Evolutionary conservation across 2,329 filamentous ascomycete species (phyloP).

Genomic region (Trichoderma afroharzianum): DNA sequence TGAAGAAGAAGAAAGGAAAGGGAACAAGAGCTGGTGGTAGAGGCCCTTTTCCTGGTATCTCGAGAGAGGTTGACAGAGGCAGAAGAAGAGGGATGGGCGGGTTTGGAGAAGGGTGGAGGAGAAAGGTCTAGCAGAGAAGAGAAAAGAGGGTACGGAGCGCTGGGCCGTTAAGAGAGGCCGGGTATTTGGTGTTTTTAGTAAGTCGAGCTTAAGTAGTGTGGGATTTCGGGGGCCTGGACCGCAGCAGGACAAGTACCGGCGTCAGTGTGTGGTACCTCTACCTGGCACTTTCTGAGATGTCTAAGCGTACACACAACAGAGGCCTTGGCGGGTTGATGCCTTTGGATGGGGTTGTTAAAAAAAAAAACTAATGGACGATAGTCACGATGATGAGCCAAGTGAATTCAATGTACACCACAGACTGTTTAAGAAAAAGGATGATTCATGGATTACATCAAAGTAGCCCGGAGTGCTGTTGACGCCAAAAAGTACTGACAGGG

Average conservation of each 20-base stretch:
- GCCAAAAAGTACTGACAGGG: background rate
- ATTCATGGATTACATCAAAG: no score
- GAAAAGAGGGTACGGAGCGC: background rate
- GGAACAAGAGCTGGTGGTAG: conserved; percentile 20
- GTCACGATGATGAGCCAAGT: background rate
- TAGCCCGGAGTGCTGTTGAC: background rate
- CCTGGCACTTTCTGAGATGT: no score
- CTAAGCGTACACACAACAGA: no score
- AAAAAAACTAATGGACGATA: no score
- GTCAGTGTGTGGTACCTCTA: background rate
- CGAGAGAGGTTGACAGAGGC: background rate
- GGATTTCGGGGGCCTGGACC: conserved; percentile 13
- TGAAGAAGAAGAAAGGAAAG: conserved; percentile 22
- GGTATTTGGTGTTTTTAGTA: conserved; percentile 23
- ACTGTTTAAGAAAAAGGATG: no score
- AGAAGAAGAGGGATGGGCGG: conserved; percentile 19
- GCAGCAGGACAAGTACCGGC: background rate
- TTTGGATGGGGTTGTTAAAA: no score
- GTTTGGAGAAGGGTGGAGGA: conserved; percentile 16
- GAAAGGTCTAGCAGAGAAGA: conserved; percentile 19
- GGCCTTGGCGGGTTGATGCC: no score
- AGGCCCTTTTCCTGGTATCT: conserved; percentile 19
- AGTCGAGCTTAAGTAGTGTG: conserved; percentile 19
- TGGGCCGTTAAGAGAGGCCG: conserved; percentile 23
- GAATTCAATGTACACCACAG: background rate